These are phyloP conservation scores for Anthostomella pinea DNA, from an alignment of 2,329 filamentous ascomycete genomes.

Conservation along the genomic window DNA sequence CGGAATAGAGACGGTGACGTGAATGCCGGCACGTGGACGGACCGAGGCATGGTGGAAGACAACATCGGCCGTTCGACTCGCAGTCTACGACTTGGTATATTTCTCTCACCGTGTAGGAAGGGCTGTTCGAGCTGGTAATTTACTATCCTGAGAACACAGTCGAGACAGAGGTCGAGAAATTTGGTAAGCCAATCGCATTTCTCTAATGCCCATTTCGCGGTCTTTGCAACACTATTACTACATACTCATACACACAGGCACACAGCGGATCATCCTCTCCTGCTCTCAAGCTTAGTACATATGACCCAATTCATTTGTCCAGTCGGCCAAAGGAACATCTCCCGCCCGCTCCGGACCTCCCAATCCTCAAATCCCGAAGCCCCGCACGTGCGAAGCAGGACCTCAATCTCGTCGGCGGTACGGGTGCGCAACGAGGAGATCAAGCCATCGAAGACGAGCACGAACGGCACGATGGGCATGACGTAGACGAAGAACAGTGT, in stretches of 20 bases:
- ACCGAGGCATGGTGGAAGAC: no score
- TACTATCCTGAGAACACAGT: no score
- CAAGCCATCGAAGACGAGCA: slow-evolving; percentile 66
- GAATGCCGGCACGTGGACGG: no score
- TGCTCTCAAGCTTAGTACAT: slow-evolving; percentile 38
- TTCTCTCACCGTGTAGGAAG: no score
- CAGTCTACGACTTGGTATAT: no score
- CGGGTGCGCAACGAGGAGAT: slow-evolving; percentile 66
- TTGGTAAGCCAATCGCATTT: no score
- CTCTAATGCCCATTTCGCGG: no score
- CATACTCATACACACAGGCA: background rate
- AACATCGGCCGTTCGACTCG: no score
- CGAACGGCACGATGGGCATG: slow-evolving; percentile 64
- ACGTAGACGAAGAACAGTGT: slow-evolving; percentile 65
- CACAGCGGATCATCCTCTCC: slow-evolving; percentile 1
- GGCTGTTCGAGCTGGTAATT: no score
- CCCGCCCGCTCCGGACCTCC: slow-evolving; percentile 47
- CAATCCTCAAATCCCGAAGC: slow-evolving; percentile 41
- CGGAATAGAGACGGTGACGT: no score
- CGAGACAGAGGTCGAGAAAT: no score
- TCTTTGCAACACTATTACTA: background rate
- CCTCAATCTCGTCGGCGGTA: slow-evolving; percentile 62
- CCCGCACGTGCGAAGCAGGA: slow-evolving; percentile 53
- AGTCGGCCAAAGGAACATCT: slow-evolving; percentile 48
- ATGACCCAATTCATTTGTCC: slow-evolving; percentile 53